Evolutionary conservation across 2,329 filamentous ascomycete genomes (phyloP).

Genomic region (Venturia oleaginea): DNA sequence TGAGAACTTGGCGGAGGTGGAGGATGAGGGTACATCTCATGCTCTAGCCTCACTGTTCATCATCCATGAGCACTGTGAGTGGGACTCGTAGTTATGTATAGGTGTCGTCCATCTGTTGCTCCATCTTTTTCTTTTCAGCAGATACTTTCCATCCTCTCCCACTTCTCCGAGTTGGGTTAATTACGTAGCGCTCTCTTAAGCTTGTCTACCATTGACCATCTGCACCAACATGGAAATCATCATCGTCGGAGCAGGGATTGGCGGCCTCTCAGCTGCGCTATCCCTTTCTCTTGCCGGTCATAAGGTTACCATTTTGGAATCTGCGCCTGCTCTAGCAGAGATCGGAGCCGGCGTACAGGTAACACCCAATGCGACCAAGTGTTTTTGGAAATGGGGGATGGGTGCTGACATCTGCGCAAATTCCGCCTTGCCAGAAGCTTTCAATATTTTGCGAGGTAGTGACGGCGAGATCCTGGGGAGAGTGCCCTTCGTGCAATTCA

Average conservation of each 20-base stretch:
- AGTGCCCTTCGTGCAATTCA: conserved; percentile 14
- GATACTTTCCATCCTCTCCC: too few relatives aligned
- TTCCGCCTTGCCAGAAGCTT: conserved; percentile 4
- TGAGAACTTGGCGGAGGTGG: neutral
- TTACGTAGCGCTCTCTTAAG: neutral
- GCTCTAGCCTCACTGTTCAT: too few relatives aligned
- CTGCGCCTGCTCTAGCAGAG: conserved; percentile 37
- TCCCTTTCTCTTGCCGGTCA: conserved; percentile 39
- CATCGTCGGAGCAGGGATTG: conserved; percentile 46
- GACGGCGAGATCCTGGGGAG: conserved; percentile 12
- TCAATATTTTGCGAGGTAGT: neutral
- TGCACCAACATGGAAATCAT: conserved; percentile 30
- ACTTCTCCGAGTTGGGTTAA: too few relatives aligned
- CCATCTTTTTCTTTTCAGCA: neutral
- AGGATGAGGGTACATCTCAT: too few relatives aligned
- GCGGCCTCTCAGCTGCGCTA: conserved; percentile 44
- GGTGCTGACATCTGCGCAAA: neutral
- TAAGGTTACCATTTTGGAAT: conserved; percentile 40
- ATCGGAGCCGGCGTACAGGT: conserved; percentile 45
- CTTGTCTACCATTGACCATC: neutral
- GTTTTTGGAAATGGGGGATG: conserved; percentile 34
- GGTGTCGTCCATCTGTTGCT: neutral
- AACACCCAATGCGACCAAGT: conserved; percentile 37
- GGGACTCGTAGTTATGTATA: too few relatives aligned
- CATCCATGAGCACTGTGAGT: too few relatives aligned